Evolutionary conservation across 345 rosid species (phyloP).

Genomic region (Sonneratia alba): DNA sequence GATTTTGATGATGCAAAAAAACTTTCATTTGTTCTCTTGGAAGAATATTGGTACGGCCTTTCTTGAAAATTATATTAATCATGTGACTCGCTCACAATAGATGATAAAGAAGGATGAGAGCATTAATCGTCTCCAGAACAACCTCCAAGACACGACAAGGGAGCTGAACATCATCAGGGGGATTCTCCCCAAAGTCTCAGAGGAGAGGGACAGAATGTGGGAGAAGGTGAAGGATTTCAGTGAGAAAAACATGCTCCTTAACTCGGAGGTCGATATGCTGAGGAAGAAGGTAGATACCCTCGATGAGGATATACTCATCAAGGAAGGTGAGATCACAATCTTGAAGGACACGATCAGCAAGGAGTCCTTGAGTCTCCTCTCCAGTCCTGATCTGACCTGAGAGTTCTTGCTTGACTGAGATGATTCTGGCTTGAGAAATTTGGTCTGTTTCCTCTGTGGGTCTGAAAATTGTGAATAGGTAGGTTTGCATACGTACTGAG

Average conservation of each 20-base stretch:
- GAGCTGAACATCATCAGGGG: conserved; percentile 39
- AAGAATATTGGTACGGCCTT: neutral
- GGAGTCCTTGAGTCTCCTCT: conserved; percentile 48
- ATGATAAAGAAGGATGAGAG: conserved; percentile 72
- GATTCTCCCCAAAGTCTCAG: conserved; percentile 52
- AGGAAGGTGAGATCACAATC: conserved; percentile 91
- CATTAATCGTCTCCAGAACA: conserved; percentile 33
- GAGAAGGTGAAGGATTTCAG: conserved; percentile 63
- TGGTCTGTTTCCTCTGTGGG: neutral
- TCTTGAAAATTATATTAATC: neutral
- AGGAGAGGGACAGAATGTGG: conserved; percentile 85
- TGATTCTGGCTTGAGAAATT: neutral
- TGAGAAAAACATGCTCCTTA: conserved; percentile 80
- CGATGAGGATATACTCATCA: conserved; percentile 70
- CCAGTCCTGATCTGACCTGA: conserved; percentile 34
- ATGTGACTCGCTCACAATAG: conserved; percentile 21
- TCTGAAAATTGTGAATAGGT: conserved; percentile 1
- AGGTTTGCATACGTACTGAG: neutral
- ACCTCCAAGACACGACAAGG: conserved; percentile 57
- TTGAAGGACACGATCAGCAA: conserved; percentile 58
- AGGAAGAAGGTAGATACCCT: conserved; percentile 60
- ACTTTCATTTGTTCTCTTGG: neutral
- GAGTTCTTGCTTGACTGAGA: conserved; percentile 27
- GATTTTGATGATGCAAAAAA: neutral
- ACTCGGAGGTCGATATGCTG: conserved; percentile 50